A percentile compares a stretch with the other conserved stretches of the same genome.
These are phyloP conservation scores for Nannochloris sp. DNA, from an alignment of 139 green algal species.

Conservation along the genomic window DNA sequence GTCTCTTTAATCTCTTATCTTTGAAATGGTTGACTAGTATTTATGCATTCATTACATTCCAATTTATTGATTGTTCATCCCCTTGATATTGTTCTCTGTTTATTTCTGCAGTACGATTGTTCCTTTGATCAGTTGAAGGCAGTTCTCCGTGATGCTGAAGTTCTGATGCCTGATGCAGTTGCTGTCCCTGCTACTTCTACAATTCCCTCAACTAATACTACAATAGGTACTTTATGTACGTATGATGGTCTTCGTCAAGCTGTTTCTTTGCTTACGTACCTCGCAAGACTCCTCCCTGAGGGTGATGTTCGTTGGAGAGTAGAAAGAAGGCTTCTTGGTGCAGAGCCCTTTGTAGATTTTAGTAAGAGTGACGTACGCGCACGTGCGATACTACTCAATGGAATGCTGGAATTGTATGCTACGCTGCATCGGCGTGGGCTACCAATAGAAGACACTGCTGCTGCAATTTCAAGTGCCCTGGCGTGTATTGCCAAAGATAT, in stretches of 20 bases:
- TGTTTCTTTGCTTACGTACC: neutral
- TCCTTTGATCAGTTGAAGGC: neutral
- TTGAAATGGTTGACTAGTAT: neutral
- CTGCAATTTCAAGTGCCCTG: neutral
- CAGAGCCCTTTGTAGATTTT: slow-evolving; percentile 8
- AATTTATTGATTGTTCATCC: neutral
- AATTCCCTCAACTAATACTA: neutral
- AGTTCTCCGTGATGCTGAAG: neutral
- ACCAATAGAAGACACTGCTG: neutral
- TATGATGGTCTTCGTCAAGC: neutral
- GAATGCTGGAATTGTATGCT: neutral
- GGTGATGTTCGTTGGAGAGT: slow-evolving; percentile 1
- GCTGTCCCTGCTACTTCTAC: neutral
- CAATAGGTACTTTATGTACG: neutral
- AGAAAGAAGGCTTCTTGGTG: neutral
- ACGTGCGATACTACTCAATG: slow-evolving; percentile 1
- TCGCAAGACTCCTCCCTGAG: neutral
- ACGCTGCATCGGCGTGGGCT: neutral
- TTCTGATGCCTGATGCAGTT: neutral
- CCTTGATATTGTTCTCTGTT: neutral
- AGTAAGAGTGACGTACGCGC: neutral
- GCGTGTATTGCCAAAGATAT: slow-evolving; percentile 3
- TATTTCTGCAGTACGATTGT: neutral
- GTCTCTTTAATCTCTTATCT: no score
- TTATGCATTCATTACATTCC: neutral